Percentiles rank a stretch among this genome's conserved stretches.
These are phyloP conservation scores for Talaromyces proteolyticus DNA, from an alignment of 495 filamentous ascomycete species.

Conservation along the genomic window DNA sequence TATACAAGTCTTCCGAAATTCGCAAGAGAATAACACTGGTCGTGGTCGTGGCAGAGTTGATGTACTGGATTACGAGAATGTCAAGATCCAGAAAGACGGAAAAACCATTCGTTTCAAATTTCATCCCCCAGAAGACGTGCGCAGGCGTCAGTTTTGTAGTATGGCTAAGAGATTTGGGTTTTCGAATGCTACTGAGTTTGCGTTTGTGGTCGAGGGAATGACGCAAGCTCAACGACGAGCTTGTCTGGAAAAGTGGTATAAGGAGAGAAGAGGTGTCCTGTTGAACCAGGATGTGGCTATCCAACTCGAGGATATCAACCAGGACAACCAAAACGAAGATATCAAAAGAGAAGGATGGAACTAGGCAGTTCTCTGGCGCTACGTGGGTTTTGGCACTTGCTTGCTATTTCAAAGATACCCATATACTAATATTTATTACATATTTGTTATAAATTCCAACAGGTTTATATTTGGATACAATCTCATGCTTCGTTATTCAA, in stretches of 20 bases:
- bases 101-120: conserved; percentile 55
- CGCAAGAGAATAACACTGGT: conserved; percentile 13
- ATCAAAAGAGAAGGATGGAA: too few species aligned
- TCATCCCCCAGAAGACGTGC: conserved; percentile 69
- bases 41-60: not conserved
- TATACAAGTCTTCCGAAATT: conserved; percentile 43
- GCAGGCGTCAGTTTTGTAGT: conserved; percentile 78
- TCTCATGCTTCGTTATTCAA: too few species aligned
- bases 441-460: too few species aligned
- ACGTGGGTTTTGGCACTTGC: not conserved
- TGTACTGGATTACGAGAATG: conserved; percentile 1
- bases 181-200: conserved; percentile 75
- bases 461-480: too few species aligned
- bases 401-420: conserved; percentile 3
- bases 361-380: too few species aligned
- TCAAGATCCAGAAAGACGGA: conserved; percentile 13
- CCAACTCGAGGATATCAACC: too few species aligned
- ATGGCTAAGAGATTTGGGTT: conserved; percentile 83
- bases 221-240: conserved; percentile 78
- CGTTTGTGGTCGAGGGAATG: conserved; percentile 88
- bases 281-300: conserved; percentile 8
- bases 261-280: conserved; percentile 38
- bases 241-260: conserved; percentile 80
- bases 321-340: too few species aligned
- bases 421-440: not conserved